Percentiles rank a stretch among this genome's conserved stretches.
phyloP scores from a whole-genome alignment of 2,329 filamentous ascomycete species.

The Paecilomyces sp. region DNA sequence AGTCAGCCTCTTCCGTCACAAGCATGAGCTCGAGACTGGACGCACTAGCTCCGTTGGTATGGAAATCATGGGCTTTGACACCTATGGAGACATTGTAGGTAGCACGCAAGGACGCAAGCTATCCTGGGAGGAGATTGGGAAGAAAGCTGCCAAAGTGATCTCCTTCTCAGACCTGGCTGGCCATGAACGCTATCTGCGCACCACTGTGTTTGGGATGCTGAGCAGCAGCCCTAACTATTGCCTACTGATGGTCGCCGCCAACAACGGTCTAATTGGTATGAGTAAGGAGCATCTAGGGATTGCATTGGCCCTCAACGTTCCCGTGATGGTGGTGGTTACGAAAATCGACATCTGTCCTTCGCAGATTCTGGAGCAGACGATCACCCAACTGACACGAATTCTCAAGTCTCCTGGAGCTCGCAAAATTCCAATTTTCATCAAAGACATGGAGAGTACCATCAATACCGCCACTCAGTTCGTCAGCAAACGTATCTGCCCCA shows the following conservation, averaged over 20 bases:
- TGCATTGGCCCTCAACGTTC: constrained; percentile 87
- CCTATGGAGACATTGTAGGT: constrained; percentile 70
- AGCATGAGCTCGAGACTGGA: constrained; percentile 94
- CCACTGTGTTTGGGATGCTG: constrained; percentile 90
- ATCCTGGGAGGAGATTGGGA: constrained; percentile 96
- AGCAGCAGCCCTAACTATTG: constrained; percentile 97
- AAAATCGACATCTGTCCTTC: constrained; percentile 98
- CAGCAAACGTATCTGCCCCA: constrained; percentile 87
- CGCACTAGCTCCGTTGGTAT: constrained; percentile 94
- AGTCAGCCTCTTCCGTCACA: constrained; percentile 93
- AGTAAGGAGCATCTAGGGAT: constrained; percentile 97
- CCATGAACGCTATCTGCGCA: constrained; percentile 90
- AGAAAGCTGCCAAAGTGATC: constrained; percentile 90
- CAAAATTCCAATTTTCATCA: constrained; percentile 95
- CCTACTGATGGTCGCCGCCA: constrained; percentile 94
- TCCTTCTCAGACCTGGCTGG: constrained; percentile 93
- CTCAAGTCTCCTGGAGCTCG: constrained; percentile 87
- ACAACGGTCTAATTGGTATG: constrained; percentile 96
- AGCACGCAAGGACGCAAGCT: constrained; percentile 79
- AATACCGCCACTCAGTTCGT: constrained; percentile 96
- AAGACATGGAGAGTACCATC: constrained; percentile 82
- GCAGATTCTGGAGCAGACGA: constrained; percentile 88
- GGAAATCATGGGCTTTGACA: constrained; percentile 98
- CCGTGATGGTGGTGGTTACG: constrained; percentile 94
- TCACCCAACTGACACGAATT: constrained; percentile 85